phyloP scores from a whole-genome alignment of 177 flowering plant species.

The Telopea speciosissima region DNA sequence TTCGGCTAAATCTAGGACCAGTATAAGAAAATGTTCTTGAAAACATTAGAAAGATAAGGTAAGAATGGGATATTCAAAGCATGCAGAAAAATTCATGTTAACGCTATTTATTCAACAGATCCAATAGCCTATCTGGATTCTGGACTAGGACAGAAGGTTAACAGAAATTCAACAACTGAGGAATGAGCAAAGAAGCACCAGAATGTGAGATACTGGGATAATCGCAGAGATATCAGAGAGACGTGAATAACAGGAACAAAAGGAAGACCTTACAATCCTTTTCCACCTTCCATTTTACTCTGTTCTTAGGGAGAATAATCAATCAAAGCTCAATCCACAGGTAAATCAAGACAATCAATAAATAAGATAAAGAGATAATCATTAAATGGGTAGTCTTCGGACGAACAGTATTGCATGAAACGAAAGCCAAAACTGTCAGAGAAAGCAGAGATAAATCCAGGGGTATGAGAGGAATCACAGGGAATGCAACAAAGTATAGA shows the following conservation, averaged over 20 bases:
- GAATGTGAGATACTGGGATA: not conserved
- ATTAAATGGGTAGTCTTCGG: slow-evolving; percentile 10
- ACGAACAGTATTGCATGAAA: slow-evolving; percentile 16
- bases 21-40: not conserved
- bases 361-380: not conserved
- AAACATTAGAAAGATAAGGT: not conserved
- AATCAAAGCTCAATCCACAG: slow-evolving; percentile 12
- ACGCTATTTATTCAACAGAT: not conserved
- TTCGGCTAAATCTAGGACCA: not conserved
- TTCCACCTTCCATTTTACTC: not conserved
- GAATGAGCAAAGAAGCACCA: not conserved
- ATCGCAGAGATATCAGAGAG: not conserved
- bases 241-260: no score
- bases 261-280: not conserved
- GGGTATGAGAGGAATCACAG: not conserved
- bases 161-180: not conserved
- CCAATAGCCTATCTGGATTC: not conserved
- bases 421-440: not conserved
- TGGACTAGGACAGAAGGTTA: not conserved
- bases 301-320: not conserved
- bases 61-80: not conserved
- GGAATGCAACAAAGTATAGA: not conserved
- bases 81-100: not conserved
- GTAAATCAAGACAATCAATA: no score
- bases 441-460: not conserved